Evolutionary conservation across 1,284 basidiomycete species (phyloP).

Genomic region (Thecaphora frezii): DNA sequence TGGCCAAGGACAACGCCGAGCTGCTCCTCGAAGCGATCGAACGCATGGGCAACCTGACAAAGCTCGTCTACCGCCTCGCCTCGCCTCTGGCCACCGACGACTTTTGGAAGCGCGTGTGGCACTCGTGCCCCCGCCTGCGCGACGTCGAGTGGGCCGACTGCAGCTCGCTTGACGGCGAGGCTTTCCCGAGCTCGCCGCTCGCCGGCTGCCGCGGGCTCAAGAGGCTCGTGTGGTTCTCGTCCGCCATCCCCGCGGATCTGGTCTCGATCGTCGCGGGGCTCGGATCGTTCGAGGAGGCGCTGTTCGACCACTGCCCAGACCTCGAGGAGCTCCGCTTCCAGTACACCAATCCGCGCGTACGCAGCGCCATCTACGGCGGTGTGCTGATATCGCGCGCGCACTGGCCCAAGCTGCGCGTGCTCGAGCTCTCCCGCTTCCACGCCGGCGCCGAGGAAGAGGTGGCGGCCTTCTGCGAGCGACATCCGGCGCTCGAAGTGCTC

Average conservation of each 20-base stretch:
- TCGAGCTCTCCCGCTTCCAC: conserved; percentile 10
- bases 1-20: neutral
- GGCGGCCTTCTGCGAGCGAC: conserved; percentile 8
- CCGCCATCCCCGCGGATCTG: neutral
- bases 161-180: neutral
- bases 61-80: neutral
- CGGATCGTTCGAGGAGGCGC: conserved; percentile 4
- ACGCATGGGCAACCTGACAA: neutral
- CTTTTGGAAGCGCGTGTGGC: neutral
- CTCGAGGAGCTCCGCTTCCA: conserved; percentile 10
- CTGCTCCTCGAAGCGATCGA: neutral
- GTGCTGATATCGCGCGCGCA: conserved; percentile 2
- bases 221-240: conserved; percentile 10
- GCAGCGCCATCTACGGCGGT: conserved; percentile 4
- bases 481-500: conserved; percentile 4
- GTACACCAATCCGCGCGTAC: neutral
- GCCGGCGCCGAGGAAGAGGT: conserved; percentile 5
- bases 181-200: conserved; percentile 1
- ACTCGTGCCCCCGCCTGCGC: conserved; percentile 1
- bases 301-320: conserved; percentile 4
- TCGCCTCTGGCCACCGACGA: neutral
- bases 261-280: conserved; percentile 1
- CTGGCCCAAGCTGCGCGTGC: conserved; percentile 10
- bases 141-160: neutral
- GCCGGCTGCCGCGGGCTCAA: conserved; percentile 2